These are phyloP conservation scores for Metschnikowia lochheadii DNA, from an alignment of 805 yeast genomes.

Conservation along the genomic window DNA sequence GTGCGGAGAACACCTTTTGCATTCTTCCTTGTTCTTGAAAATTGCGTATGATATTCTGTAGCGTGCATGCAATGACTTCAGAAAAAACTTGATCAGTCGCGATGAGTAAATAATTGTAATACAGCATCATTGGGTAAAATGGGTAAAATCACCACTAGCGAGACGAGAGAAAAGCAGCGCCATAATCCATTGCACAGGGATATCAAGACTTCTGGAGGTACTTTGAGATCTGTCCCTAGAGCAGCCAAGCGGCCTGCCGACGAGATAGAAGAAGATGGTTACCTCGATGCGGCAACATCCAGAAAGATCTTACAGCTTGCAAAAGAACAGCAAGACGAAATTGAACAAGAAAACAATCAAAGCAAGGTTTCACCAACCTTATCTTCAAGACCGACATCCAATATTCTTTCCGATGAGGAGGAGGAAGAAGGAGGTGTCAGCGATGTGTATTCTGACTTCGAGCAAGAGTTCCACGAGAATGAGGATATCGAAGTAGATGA, in stretches of 20 bases:
- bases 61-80: slow-evolving; percentile 2
- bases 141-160: slow-evolving; percentile 62
- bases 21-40: slow-evolving; percentile 47
- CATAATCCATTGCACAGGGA: slow-evolving; percentile 82
- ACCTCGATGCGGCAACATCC: slow-evolving; percentile 76
- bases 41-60: slow-evolving; percentile 20
- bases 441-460: slow-evolving; percentile 56
- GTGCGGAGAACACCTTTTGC: slow-evolving; percentile 70
- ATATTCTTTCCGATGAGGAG: slow-evolving; percentile 28
- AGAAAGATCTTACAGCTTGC: slow-evolving; percentile 87
- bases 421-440: slow-evolving; percentile 41
- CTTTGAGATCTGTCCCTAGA: slow-evolving; percentile 46
- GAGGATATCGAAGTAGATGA: slow-evolving; percentile 69
- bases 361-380: not conserved
- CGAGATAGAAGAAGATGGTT: slow-evolving; percentile 52
- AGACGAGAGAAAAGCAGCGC: slow-evolving; percentile 54
- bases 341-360: slow-evolving; percentile 43
- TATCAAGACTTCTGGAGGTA: slow-evolving; percentile 70
- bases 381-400: slow-evolving; percentile 16
- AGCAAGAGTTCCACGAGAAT: slow-evolving; percentile 40
- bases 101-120: slow-evolving; percentile 7
- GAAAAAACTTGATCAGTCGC: slow-evolving; percentile 1
- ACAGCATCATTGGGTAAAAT: slow-evolving; percentile 27
- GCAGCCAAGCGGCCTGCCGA: slow-evolving; percentile 27
- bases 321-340: slow-evolving; percentile 86